Evolutionary conservation across 108 stramenopile species (phyloP).

Genomic region (Ochromonas danica): DNA sequence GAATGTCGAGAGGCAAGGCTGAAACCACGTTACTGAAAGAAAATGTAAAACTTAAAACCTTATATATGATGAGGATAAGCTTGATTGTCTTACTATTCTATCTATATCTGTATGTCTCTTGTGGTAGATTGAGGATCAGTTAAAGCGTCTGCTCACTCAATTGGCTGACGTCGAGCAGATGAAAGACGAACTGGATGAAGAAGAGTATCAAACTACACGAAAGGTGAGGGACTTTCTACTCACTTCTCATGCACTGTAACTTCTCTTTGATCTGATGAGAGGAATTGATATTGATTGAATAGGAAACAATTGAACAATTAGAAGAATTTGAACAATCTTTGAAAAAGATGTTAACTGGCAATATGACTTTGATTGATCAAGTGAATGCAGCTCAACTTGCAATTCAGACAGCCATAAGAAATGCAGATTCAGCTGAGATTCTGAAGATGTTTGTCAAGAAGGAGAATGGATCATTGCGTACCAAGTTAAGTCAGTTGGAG

Average conservation of each 20-base stretch:
- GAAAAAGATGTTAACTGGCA: neutral
- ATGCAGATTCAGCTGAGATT: neutral
- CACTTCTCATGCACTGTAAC: neutral
- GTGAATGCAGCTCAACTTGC: constrained; percentile 10
- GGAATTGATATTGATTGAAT: too few relatives aligned
- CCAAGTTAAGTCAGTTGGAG: neutral
- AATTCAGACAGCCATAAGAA: constrained; percentile 28
- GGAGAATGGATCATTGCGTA: constrained; percentile 31
- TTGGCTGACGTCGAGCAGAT: constrained; percentile 23
- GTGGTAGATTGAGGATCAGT: constrained; percentile 26
- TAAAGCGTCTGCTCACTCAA: constrained; percentile 31
- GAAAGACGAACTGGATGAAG: constrained; percentile 27
- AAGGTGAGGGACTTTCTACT: neutral
- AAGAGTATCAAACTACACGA: constrained; percentile 3
- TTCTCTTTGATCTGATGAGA: neutral
- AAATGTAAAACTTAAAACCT: neutral
- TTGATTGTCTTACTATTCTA: neutral
- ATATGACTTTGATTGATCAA: constrained; percentile 31
- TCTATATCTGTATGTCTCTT: neutral
- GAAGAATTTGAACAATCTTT: constrained; percentile 33
- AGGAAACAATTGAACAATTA: constrained; percentile 35
- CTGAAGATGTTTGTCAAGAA: constrained; percentile 33
- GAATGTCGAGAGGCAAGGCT: neutral
- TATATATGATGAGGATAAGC: neutral
- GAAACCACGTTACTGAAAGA: neutral